Base-by-base conservation (phyloP, 352 stramenopile species). In the Pythium pyrilobum region DNA sequence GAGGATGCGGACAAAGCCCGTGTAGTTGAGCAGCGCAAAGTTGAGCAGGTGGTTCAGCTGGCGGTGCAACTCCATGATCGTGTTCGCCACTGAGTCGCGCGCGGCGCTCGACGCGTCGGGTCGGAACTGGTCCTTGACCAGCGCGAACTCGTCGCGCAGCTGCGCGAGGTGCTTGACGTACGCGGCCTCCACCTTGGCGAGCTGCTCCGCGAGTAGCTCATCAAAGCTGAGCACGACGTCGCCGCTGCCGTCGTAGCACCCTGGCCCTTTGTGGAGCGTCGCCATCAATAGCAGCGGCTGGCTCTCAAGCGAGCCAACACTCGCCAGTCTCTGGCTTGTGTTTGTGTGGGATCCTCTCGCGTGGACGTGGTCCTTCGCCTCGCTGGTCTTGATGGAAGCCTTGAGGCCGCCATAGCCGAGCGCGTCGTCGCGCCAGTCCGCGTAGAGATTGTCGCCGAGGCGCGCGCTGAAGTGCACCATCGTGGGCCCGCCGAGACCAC, bases 1-100 rank as follows among this genome's bases (percentile, higher is more conserved):
- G 27, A 98, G 63, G 59, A 99, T 97, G 68, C 99, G 99, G 23
- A 99, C 81, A 64, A 98, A 98, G 13, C 87, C 96, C 0, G 96
- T 99, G 70, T 98, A 98, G 61, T 99, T 99, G 49, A 99, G 82
- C 56, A 99, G 89, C 27, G 91, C 82, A 77, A 96, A 99, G 69
- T 99, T 99, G 33, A 96, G 74, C 48, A 99, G 76, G 31, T 98
- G 71, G 57, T 98, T 97, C 21, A 96, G 64, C 39, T 92, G 77
- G 4, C 94, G 86, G 69, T 98, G 92, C 34, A 98, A 73, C 66
- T 98, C 92, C n/a, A 89, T 80, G 25, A 98, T 78, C 29, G 94
- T 86, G 42, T 95, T 87, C 59, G 95, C 91, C 42, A 98, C 91
- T 37, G 91, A 97, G 68, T 98, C 85, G 37, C 82, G 75, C 6